These are phyloP conservation scores for Tetracentron sinense DNA, from an alignment of 164 flowering plant genomes.

Conservation along the genomic window DNA sequence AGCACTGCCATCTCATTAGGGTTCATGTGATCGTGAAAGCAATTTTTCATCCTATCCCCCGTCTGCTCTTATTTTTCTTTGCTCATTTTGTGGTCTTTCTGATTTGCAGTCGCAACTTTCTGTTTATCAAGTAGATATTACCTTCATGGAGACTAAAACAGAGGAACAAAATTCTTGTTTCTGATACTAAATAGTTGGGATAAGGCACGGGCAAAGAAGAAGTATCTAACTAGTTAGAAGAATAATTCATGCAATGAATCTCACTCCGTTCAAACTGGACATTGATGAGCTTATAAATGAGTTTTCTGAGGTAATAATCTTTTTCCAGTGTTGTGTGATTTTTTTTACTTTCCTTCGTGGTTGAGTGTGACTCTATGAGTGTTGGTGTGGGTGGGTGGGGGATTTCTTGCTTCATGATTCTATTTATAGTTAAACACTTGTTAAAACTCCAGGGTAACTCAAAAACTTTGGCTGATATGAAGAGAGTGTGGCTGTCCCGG, in stretches of 20 bases:
- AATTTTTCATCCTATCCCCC: neutral
- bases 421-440: neutral
- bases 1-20: neutral
- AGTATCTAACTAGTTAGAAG: neutral
- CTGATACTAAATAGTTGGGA: too few relatives aligned
- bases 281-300: constrained; percentile 78
- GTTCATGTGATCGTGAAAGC: neutral
- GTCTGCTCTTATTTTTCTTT: neutral
- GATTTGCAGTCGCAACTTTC: neutral
- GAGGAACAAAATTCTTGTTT: neutral
- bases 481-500: constrained; percentile 61
- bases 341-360: neutral
- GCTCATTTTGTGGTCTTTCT: neutral
- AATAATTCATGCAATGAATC: constrained; percentile 34
- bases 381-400: neutral
- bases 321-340: neutral
- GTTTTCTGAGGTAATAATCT: constrained; percentile 45
- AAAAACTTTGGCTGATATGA: constrained; percentile 68
- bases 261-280: constrained; percentile 63
- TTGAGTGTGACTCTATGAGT: neutral
- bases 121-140: neutral
- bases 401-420: neutral
- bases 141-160: neutral
- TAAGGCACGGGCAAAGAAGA: too few relatives aligned
- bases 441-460: constrained; percentile 38